phyloP scores from a whole-genome alignment of 805 yeast species.

The Torulaspora microellipsoides region DNA sequence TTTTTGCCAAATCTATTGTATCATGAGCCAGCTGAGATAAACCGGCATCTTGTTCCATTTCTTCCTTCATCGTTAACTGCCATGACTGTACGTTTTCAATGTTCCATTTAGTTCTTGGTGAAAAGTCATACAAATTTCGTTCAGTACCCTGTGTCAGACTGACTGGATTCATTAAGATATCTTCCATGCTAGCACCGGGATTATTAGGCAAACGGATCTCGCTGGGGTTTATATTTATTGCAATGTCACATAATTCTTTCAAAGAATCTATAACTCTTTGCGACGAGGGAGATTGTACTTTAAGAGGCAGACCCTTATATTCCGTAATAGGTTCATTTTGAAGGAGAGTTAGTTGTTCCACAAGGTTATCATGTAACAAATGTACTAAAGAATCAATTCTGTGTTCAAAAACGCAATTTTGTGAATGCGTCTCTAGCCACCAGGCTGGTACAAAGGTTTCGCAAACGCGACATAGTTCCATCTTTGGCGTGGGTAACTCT shows the following conservation, averaged over 20 bases:
- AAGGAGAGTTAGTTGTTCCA: constrained; percentile 62
- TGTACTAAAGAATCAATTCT: constrained; percentile 74
- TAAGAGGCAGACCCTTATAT: constrained; percentile 52
- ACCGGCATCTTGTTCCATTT: constrained; percentile 47
- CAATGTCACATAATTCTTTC: constrained; percentile 66
- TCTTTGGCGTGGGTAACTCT: constrained; percentile 71
- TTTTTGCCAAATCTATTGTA: constrained; percentile 54
- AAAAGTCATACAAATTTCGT: constrained; percentile 34
- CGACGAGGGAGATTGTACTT: constrained; percentile 13
- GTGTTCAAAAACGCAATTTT: constrained; percentile 81
- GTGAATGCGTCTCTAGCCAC: constrained; percentile 93
- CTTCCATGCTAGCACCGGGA: constrained; percentile 15
- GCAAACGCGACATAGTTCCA: constrained; percentile 85
- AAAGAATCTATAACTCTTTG: constrained; percentile 14
- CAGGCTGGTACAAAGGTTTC: constrained; percentile 89
- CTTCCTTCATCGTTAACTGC: constrained; percentile 28
- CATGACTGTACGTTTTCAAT: constrained; percentile 40
- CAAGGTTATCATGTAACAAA: constrained; percentile 64
- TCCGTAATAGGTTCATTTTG: constrained; percentile 35
- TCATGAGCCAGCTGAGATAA: constrained; percentile 59
- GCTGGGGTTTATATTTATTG: constrained; percentile 69
- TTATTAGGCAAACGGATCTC: constrained; percentile 39
- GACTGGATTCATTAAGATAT: constrained; percentile 15
- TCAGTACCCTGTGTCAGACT: constrained; percentile 18
- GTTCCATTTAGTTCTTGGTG: constrained; percentile 60